Percentiles rank a stretch among this genome's conserved stretches.
These are phyloP conservation scores for Boletus bicolor DNA, from an alignment of 768 basidiomycete genomes.

Conservation along the genomic window DNA sequence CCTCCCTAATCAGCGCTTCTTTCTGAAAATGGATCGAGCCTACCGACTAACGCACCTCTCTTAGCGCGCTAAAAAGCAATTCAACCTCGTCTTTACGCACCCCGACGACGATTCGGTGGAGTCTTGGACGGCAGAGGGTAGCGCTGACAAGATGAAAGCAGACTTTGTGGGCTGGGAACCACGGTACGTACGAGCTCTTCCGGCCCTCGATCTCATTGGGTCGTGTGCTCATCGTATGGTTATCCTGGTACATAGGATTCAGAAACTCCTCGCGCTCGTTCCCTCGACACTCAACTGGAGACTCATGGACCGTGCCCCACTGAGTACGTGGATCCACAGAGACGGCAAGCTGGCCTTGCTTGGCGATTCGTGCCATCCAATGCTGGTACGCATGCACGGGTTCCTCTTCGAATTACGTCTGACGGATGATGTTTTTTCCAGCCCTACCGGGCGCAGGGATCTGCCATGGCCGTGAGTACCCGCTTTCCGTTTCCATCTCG, in stretches of 20 bases:
- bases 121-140: constrained; percentile 44
- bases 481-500: background rate
- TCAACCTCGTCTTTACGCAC: constrained; percentile 45
- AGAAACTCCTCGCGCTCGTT: constrained; percentile 46
- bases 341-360: constrained; percentile 43
- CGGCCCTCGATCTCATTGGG: background rate
- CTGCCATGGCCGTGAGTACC: constrained; percentile 47
- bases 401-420: background rate
- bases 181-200: constrained; percentile 30
- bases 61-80: constrained; percentile 38
- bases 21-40: background rate
- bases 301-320: constrained; percentile 46
- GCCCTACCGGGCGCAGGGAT: constrained; percentile 55
- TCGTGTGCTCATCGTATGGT: constrained; percentile 4
- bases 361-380: constrained; percentile 58
- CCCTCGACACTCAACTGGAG: constrained; percentile 45
- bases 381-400: constrained; percentile 35
- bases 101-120: constrained; percentile 41
- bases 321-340: constrained; percentile 48
- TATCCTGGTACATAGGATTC: constrained; percentile 30
- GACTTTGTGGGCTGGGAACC: constrained; percentile 50
- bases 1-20: background rate
- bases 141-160: constrained; percentile 43
- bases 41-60: background rate
- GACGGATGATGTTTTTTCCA: constrained; percentile 5